These are phyloP conservation scores for Cutaneotrichosporon sp. DNA, from an alignment of 1,284 basidiomycete genomes.

Conservation along the genomic window DNA sequence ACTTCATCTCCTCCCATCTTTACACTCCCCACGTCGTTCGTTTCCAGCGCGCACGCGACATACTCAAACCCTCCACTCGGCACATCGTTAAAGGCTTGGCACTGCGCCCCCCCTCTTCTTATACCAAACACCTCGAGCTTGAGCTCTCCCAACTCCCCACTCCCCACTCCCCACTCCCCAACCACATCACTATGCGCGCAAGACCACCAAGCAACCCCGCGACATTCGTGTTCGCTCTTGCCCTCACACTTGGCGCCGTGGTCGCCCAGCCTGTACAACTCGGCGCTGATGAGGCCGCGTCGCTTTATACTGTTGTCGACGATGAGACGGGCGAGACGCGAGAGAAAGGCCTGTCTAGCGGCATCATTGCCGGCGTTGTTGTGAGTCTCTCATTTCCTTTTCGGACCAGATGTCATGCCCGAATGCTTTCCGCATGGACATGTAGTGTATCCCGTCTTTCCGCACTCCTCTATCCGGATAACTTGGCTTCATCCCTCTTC, in stretches of 20 bases:
- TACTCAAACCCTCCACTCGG: background rate
- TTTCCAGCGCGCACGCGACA: background rate
- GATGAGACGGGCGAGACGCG: slow-evolving; percentile 2
- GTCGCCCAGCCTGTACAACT: background rate
- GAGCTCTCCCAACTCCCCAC: background rate
- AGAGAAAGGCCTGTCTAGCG: background rate
- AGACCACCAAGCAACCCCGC: background rate
- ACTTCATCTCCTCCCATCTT: background rate
- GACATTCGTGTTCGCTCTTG: background rate
- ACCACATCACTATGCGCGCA: background rate
- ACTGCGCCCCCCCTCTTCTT: background rate
- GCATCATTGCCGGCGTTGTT: slow-evolving; percentile 6
- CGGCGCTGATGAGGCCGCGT: background rate
- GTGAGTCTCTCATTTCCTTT: background rate
- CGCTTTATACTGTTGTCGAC: slow-evolving; percentile 1
- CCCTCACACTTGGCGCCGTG: background rate
- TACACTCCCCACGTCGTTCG: background rate
- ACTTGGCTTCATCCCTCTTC: too few species aligned
- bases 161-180: background rate
- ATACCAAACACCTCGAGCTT: background rate
- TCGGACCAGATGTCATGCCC: background rate
- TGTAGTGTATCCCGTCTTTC: background rate
- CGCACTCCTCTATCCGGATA: background rate
- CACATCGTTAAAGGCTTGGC: background rate
- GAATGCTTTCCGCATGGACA: too few species aligned